Evolutionary conservation across 1,284 basidiomycete species (phyloP), one percentile per base, ranked within the genome.

Genomic region (Ganoderma sinense): DNA sequence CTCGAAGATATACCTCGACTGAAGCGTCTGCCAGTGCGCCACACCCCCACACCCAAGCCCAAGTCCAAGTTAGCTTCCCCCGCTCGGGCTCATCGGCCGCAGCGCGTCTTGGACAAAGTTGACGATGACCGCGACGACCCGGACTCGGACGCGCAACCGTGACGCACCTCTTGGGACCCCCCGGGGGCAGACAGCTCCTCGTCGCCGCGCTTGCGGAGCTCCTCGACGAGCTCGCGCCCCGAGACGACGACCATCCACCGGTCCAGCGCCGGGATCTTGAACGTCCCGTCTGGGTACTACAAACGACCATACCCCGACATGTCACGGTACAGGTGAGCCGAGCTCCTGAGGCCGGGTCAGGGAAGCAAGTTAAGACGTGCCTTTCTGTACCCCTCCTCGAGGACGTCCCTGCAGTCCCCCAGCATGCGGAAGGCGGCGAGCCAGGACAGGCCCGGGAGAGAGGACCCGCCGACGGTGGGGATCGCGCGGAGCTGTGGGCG

Each of bases 251-350:
- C 73, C 1, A 76, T 65, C 78, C 78, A 80, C 51, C 71, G 69
- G n/a, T 81, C 79, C 45, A 80, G 72, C 71, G 79, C 76, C 0
- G 84, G 78, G 20, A 84, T 73, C 75, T 79, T 82, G 73, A 83
- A 71, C 51, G 53, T 45, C 0, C 64, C 62, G 0, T 75, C 73
- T 18, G 78, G 80, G 70, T 82, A 79, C 83, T 84, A 5, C 16
- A 6, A 1, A 23, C 14, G 14, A 31, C 13, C 4, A 36, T 8
- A n/a, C n/a, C n/a, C n/a, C n/a, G n/a, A 26, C 4, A n/a, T n/a
- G n/a, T n/a, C n/a, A n/a, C n/a, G n/a, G n/a, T n/a, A n/a, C n/a
- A 13, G 33, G 16, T 55, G 26, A 55, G 53, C 8, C 11, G 6
- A 26, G 11, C 20, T 14, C 29, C 29, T 2, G 26, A 31, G 5